Evolutionary conservation across 768 basidiomycete genomes (phyloP).

Genomic region (Tremella yokohamensis): DNA sequence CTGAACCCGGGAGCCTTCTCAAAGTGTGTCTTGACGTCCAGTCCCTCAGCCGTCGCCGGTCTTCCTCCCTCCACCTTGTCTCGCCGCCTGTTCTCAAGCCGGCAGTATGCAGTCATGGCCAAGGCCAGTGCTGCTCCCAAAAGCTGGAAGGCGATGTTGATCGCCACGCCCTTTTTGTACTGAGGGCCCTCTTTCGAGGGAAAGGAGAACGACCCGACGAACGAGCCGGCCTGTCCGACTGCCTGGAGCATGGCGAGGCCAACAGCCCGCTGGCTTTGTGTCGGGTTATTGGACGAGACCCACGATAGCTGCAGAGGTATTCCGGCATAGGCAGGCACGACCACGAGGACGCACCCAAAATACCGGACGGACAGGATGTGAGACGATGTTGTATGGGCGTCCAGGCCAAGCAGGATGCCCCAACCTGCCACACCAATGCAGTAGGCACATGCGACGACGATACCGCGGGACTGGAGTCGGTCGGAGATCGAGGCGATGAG

Average conservation of each 20-base stretch:
- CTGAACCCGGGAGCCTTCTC: constrained; percentile 38
- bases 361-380: constrained; percentile 64
- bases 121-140: constrained; percentile 47
- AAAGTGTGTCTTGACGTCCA: constrained; percentile 37
- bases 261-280: constrained; percentile 71
- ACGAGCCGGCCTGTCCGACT: constrained; percentile 69
- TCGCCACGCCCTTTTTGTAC: constrained; percentile 45
- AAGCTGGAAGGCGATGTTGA: constrained; percentile 52
- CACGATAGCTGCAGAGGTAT: constrained; percentile 73
- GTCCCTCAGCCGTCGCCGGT: constrained; percentile 35
- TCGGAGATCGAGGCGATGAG: constrained; percentile 43
- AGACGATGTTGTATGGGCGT: constrained; percentile 51
- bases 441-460: constrained; percentile 46
- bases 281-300: constrained; percentile 68
- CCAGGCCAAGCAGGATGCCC: constrained; percentile 41
- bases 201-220: constrained; percentile 45
- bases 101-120: constrained; percentile 49
- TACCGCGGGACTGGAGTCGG: constrained; percentile 37
- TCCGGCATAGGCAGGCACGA: constrained; percentile 70
- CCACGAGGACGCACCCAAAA: constrained; percentile 74
- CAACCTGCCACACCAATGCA: constrained; percentile 50
- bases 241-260: constrained; percentile 76
- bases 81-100: constrained; percentile 50
- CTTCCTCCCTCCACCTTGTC: constrained; percentile 50
- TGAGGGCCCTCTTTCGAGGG: constrained; percentile 49